phyloP scores from a whole-genome alignment of 306 rosid species.

The Styphnolobium japonicum region DNA sequence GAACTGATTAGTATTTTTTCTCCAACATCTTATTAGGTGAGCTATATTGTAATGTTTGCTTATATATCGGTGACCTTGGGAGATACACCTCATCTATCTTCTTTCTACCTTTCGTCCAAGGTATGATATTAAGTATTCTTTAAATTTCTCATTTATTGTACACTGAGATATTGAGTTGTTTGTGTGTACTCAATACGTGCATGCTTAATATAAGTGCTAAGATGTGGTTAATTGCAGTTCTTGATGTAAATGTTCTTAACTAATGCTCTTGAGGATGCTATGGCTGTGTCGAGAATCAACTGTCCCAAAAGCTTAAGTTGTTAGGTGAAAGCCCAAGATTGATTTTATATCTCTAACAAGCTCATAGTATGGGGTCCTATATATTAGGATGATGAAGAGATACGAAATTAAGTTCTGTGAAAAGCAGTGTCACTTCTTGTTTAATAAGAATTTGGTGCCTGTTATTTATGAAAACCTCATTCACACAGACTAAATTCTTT shows the following conservation, averaged over 20 bases:
- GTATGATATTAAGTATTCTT: slow-evolving; percentile 37
- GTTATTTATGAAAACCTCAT: too few relatives aligned
- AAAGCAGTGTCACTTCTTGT: not conserved
- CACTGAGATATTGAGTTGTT: not conserved
- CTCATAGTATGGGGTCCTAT: not conserved
- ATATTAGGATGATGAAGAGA: too few relatives aligned
- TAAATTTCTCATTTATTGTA: not conserved
- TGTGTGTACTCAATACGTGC: not conserved
- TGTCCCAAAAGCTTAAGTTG: too few relatives aligned
- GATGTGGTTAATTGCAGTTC: not conserved
- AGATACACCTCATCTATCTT: slow-evolving; percentile 56
- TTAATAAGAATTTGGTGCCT: not conserved
- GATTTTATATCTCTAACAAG: too few relatives aligned
- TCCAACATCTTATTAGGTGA: slow-evolving; percentile 58
- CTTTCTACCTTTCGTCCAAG: slow-evolving; percentile 87
- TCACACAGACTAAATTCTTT: too few relatives aligned
- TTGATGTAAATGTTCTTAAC: not conserved
- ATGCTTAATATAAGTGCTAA: not conserved
- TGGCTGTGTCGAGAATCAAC: too few relatives aligned
- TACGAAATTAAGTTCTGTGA: not conserved
- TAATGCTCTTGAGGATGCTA: not conserved
- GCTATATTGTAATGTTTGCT: slow-evolving; percentile 96
- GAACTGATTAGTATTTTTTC: slow-evolving; percentile 15
- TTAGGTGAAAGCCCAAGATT: too few relatives aligned
- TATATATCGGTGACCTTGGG: slow-evolving; percentile 91